These are phyloP conservation scores for Aureobasidium sp. DNA, from an alignment of 2,329 filamentous ascomycete genomes.

Conservation along the genomic window DNA sequence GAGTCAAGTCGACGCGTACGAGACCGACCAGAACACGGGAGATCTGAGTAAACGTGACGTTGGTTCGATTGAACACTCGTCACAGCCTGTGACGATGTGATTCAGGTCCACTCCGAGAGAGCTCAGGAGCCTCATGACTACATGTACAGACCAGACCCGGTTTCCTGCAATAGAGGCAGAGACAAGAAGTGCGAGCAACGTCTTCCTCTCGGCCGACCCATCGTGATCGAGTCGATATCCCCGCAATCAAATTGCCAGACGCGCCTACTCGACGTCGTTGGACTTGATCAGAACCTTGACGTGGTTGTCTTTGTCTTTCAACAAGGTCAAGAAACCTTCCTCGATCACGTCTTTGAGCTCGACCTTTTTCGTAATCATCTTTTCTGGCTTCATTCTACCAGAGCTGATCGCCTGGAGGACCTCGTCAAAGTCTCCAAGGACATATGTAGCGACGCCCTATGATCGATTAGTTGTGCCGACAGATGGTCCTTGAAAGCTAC, in stretches of 20 bases:
- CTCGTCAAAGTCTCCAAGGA: slow-evolving; percentile 44
- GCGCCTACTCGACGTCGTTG: not conserved
- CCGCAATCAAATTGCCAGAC: not conserved
- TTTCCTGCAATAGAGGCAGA: not conserved
- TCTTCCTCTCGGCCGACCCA: not conserved
- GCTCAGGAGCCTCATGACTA: slow-evolving; percentile 8
- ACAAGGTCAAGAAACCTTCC: slow-evolving; percentile 41
- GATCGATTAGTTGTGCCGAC: not conserved
- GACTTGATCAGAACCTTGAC: slow-evolving; percentile 40
- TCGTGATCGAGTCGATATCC: not conserved
- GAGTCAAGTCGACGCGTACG: not conserved
- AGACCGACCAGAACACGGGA: not conserved
- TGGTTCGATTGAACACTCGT: not conserved
- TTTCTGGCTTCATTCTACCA: slow-evolving; percentile 37
- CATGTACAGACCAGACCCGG: slow-evolving; percentile 2
- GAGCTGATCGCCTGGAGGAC: slow-evolving; percentile 42
- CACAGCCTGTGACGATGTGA: not conserved
- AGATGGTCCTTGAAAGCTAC: not conserved
- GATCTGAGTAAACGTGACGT: not conserved
- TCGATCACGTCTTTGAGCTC: slow-evolving; percentile 41
- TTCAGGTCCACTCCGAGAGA: not conserved
- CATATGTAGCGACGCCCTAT: slow-evolving; percentile 44
- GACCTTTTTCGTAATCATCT: slow-evolving; percentile 46
- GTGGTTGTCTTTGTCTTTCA: slow-evolving; percentile 44
- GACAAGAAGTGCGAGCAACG: not conserved